These are phyloP conservation scores for Aurifilum marmelostoma DNA, from an alignment of 2,329 filamentous ascomycete genomes.

Conservation along the genomic window DNA sequence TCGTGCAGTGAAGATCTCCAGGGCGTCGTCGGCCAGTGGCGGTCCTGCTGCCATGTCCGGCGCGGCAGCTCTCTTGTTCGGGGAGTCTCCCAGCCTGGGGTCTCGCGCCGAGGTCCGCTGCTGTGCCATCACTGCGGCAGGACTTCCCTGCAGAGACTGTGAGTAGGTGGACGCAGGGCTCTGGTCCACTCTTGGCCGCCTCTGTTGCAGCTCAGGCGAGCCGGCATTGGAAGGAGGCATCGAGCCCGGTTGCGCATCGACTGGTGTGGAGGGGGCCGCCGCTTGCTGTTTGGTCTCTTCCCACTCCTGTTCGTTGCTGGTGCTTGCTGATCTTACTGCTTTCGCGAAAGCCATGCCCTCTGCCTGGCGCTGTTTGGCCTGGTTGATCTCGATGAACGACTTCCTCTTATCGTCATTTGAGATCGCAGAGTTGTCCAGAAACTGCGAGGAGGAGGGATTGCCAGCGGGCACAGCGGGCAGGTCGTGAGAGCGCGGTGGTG, in stretches of 20 bases:
- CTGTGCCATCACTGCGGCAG: constrained; percentile 30
- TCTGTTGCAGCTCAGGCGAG: constrained; percentile 31
- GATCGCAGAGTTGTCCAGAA: constrained; percentile 41
- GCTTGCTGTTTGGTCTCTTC: constrained; percentile 31
- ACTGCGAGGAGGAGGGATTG: constrained; percentile 37
- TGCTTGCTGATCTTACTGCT: constrained; percentile 45
- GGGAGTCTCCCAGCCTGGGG: constrained; percentile 30
- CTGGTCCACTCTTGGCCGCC: constrained; percentile 39
- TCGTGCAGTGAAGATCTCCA: constrained; percentile 70
- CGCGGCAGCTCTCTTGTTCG: constrained; percentile 30
- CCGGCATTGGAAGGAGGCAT: constrained; percentile 21
- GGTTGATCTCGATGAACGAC: constrained; percentile 62
- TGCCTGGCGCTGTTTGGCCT: constrained; percentile 62
- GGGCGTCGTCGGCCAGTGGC: constrained; percentile 63
- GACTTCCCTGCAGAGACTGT: constrained; percentile 29
- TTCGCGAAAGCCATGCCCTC: constrained; percentile 63
- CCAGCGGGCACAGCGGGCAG: constrained; percentile 39
- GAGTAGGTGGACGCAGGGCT: constrained; percentile 44
- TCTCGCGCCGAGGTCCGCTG: constrained; percentile 34
- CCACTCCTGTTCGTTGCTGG: constrained; percentile 39
- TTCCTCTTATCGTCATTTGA: constrained; percentile 56
- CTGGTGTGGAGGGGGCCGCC: constrained; percentile 29
- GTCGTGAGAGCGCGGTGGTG: constrained; percentile 24
- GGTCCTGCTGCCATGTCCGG: constrained; percentile 9
- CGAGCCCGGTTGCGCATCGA: constrained; percentile 32